Base-by-base conservation (phyloP, 129 eudicot species). In the Tanacetum coccineum region DNA sequence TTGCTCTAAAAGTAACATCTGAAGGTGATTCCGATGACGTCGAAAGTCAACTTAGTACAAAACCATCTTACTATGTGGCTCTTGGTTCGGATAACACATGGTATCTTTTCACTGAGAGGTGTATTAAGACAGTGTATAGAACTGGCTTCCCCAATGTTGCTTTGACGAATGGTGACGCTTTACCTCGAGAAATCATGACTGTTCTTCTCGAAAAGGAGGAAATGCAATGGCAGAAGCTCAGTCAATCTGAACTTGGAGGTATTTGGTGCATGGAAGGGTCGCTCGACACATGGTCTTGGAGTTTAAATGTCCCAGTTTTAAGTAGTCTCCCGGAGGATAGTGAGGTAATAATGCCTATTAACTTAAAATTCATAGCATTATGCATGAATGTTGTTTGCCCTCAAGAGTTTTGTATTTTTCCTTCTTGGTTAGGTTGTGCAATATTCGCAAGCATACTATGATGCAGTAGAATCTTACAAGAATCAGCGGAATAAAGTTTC, bases 211-310 rank as follows among this genome's bases (percentile, higher is more conserved):
- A 88, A 64, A 86, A 83, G 75, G 95, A 74, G 69, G 96, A 83
- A 54, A 80, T 86, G 85, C 86, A 82, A 70, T 93, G 98, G 98
- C 84, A 82, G 80, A 93, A 84, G 60, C 81, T 93, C 28, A 82
- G 78, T 40, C 84, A 84, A 51, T 84, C 96, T 76, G 98, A 88
- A 59, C 83, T 93, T 79, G 98, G 95, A 56, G 95, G 83, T 69
- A 66, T 93, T n/a, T 93, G 98, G 98, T 70, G 74, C 70, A 83
- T 83, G 85, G 98, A 88, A 79, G 98, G 96, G 63, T 88, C 98
- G 57, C 73, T 93, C 28, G 96, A 86, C 52, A 88, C 96, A n/a
- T 93, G 98, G 96, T 93, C 98, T 19, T 93, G 98, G 98, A 93
- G 98, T 79, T 84, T 93, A 64, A 93, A 93, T 79, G 92, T 93